Percentiles rank a stretch among this genome's conserved stretches.
phyloP scores from a whole-genome alignment of 257 asterid species.

The Solanum medicagineum region DNA sequence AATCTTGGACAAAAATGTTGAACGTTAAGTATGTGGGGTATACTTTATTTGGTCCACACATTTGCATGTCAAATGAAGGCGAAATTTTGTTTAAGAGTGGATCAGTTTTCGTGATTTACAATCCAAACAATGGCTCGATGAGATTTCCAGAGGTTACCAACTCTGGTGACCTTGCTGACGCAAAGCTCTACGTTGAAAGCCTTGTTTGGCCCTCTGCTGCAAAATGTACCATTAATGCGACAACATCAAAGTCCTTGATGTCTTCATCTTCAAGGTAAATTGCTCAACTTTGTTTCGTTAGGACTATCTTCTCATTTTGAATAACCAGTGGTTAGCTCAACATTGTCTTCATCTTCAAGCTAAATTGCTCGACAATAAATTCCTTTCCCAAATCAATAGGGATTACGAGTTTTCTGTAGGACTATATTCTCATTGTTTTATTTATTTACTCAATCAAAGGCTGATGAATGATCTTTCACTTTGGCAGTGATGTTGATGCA shows the following conservation, averaged over 20 bases:
- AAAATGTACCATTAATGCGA: background rate
- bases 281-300: background rate
- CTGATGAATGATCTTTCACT: background rate
- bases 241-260: background rate
- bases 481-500: background rate
- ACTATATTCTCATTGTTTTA: background rate
- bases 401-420: background rate
- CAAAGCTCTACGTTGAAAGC: constrained; percentile 19
- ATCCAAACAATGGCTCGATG: constrained; percentile 9
- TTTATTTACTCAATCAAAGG: background rate
- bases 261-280: background rate
- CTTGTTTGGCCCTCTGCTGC: constrained; percentile 9
- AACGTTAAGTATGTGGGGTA: constrained; percentile 6
- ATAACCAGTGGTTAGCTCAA: too few species aligned
- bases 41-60: background rate
- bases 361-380: too few species aligned
- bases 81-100: constrained; percentile 16
- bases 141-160: constrained; percentile 11
- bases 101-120: constrained; percentile 12
- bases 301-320: too few species aligned
- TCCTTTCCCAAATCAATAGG: too few species aligned
- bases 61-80: constrained; percentile 24
- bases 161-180: background rate
- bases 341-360: too few species aligned
- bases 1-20: constrained; percentile 30